Base-by-base conservation (phyloP, 768 basidiomycete species). In the Coprinopsis cinerea region DNA sequence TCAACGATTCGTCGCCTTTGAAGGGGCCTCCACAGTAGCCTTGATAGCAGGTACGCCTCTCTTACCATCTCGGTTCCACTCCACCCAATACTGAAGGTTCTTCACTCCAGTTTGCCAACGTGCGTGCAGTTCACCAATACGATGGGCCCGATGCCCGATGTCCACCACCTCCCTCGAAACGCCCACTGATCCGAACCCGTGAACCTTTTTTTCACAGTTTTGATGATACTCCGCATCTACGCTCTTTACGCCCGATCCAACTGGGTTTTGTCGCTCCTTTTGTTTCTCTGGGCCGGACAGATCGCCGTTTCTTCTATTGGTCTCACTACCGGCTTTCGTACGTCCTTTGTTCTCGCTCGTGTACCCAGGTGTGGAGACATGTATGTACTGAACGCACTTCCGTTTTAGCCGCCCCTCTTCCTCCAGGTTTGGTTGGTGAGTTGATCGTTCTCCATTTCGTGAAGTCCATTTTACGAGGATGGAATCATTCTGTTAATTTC, bases 201-300 rank as follows among this genome's bases (percentile, higher is more conserved):
- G 37, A 13, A 18, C 37, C 18, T 14, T 41, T 23, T n/a, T 6
- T 24, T 50, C n/a, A 14, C 35, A 67, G 65, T 62, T 24, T 57
- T 65, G 25, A 65, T 67, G 65, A 64, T 67, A 28, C 55, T 67
- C 15, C 61, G 65, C 1, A 57, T 67, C 11, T 65, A 57, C 52
- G 65, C 65, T 3, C 51, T 67, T 6, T 67, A 64, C 42, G 54
- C 55, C 11, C 57, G 61, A 11, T 58, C 51, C 23, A 15, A 42
- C 7, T 39, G 14, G 20, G 35, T 67, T n/a, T 34, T 64, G 11
- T 24, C 20, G 5, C 48, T 59, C 28, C 43, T 67, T 24, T 36
- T 62, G 27, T 22, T 54, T 1, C 44, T 67, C 6, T 64, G 59
- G 64, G 28, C 52, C 0, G 49, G 26, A 1, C 65, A 67, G 49